These are phyloP conservation scores for Ascochyta koolunga DNA, from an alignment of 2,329 filamentous ascomycete species.

Conservation along the genomic window DNA sequence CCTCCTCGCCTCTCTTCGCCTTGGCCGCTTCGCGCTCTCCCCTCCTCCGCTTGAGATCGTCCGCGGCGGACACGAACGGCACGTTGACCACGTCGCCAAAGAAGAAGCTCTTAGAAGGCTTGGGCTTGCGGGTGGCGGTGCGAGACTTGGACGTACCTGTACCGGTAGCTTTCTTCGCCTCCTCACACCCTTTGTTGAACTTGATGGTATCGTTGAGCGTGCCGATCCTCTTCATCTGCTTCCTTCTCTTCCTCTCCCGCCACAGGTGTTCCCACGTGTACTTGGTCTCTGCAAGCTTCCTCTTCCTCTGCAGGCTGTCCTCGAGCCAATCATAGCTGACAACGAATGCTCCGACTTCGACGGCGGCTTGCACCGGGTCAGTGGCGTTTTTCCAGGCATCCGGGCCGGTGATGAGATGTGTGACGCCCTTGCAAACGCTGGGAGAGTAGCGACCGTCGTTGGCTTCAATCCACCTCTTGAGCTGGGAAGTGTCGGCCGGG, in stretches of 20 bases:
- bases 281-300: constrained; percentile 39
- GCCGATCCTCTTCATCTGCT: constrained; percentile 35
- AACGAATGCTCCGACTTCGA: constrained; percentile 34
- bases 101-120: constrained; percentile 29
- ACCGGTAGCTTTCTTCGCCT: constrained; percentile 37
- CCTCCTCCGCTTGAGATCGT: constrained; percentile 30
- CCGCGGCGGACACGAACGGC: constrained; percentile 25
- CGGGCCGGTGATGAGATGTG: constrained; percentile 73
- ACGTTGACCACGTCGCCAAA: constrained; percentile 19
- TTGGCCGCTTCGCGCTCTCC: constrained; percentile 25
- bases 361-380: constrained; percentile 38
- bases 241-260: constrained; percentile 42
- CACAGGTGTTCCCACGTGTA: constrained; percentile 42
- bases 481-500: constrained; percentile 55
- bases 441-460: constrained; percentile 66
- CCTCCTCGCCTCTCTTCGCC: constrained; percentile 17
- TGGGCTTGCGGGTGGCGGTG: constrained; percentile 16
- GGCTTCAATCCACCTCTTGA: constrained; percentile 68
- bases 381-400: constrained; percentile 63
- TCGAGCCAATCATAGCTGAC: constrained; percentile 55
- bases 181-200: constrained; percentile 41
- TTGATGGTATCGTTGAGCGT: constrained; percentile 31
- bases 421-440: constrained; percentile 62
- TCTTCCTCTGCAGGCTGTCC: constrained; percentile 53
- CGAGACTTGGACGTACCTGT: constrained; percentile 46